Conservation (phyloP, 345 rosid species). For the Lepidium africanum region DNA sequence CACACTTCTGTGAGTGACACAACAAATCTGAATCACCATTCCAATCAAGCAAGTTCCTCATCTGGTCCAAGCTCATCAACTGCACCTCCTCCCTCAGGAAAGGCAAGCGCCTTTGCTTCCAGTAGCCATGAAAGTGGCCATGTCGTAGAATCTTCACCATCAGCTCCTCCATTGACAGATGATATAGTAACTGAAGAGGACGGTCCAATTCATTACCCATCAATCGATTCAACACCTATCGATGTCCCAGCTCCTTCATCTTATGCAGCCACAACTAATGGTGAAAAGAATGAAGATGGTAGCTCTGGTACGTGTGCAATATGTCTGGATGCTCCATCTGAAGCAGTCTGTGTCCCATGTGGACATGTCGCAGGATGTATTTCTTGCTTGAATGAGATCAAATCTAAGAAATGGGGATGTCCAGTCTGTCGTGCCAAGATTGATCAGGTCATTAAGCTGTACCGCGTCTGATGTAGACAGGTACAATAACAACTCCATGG, state of each 20-base stretch:
- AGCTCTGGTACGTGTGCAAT: constrained; percentile 50
- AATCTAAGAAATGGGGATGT: constrained; percentile 84
- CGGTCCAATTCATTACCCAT: constrained; percentile 74
- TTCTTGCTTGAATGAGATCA: constrained; percentile 83
- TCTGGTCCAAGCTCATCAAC: constrained; percentile 26
- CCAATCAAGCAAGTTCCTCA: constrained; percentile 44
- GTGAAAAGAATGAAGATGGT: constrained; percentile 43
- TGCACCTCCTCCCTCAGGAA: constrained; percentile 26
- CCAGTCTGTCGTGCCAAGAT: constrained; percentile 92
- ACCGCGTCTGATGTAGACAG: constrained; percentile 49
- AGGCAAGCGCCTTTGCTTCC: constrained; percentile 24
- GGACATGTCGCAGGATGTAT: constrained; percentile 98
- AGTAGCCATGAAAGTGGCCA: constrained; percentile 20
- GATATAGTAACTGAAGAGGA: constrained; percentile 33
- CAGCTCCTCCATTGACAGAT: constrained; percentile 51
- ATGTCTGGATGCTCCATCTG: constrained; percentile 89
- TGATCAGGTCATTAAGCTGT: constrained; percentile 65
- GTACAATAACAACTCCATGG: not conserved
- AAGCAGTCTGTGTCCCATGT: constrained; percentile 96
- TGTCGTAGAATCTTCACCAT: constrained; percentile 37
- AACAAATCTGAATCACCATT: constrained; percentile 26
- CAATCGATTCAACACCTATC: constrained; percentile 56
- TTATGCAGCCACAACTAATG: constrained; percentile 22
- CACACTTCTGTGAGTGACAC: constrained; percentile 46
- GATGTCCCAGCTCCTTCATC: constrained; percentile 28